These are phyloP conservation scores for Pseudogymnoascus sp. DNA, from an alignment of 2,329 filamentous ascomycete genomes.

Conservation along the genomic window DNA sequence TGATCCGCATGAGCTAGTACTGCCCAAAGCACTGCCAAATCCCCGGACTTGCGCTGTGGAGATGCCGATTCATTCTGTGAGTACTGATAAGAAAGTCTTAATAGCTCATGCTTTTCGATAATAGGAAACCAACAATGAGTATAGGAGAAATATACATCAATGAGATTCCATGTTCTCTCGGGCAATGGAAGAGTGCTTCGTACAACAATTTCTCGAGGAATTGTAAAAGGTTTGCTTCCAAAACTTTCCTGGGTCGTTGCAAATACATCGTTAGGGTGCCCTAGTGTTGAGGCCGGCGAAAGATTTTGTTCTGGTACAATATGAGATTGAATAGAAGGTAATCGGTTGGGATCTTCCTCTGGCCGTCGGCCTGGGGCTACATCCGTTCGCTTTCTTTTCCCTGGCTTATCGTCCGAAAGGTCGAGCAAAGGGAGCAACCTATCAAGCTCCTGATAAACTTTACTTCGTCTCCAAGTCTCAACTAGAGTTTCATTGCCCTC, in stretches of 20 bases:
- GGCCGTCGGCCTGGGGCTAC: neutral
- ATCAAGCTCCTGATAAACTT: conserved; percentile 26
- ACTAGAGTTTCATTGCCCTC: conserved; percentile 30
- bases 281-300: neutral
- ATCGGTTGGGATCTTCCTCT: neutral
- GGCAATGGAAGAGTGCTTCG: conserved; percentile 16
- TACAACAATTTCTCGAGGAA: neutral
- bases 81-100: conserved; percentile 28
- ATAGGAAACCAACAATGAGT: conserved; percentile 72
- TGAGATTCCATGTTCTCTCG: conserved; percentile 35
- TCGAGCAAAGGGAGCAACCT: conserved; percentile 25
- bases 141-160: conserved; percentile 67
- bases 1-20: conserved; percentile 49
- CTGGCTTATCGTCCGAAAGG: conserved; percentile 17
- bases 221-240: neutral
- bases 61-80: conserved; percentile 18
- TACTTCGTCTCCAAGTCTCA: conserved; percentile 27
- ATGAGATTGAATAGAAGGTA: neutral
- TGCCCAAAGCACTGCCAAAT: conserved; percentile 52
- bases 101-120: conserved; percentile 48
- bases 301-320: neutral
- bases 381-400: conserved; percentile 23
- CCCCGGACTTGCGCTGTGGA: conserved; percentile 24
- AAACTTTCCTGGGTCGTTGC: neutral
- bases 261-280: neutral